Evolutionary conservation across 2,329 filamentous ascomycete genomes (phyloP).

Genomic region (Elsinoe fawcettii): DNA sequence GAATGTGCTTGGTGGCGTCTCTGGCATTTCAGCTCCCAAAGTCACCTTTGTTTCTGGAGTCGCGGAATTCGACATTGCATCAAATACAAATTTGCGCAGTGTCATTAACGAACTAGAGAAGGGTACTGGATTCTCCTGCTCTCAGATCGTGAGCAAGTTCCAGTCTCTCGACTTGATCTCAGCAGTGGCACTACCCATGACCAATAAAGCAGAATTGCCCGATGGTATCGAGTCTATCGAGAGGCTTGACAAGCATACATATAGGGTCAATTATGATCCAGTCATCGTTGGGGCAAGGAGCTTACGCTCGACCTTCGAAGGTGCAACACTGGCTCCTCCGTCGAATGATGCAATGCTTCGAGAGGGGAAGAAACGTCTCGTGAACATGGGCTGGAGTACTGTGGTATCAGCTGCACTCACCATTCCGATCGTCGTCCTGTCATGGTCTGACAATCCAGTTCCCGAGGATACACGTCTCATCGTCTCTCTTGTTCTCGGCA

Average conservation of each 20-base stretch:
- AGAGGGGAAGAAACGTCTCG: conserved; percentile 41
- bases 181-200: neutral
- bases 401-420: conserved; percentile 31
- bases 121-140: conserved; percentile 53
- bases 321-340: conserved; percentile 30
- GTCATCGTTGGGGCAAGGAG: neutral
- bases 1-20: conserved; percentile 44
- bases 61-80: conserved; percentile 58
- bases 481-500: conserved; percentile 50
- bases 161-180: neutral
- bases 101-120: conserved; percentile 46
- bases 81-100: conserved; percentile 25
- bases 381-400: conserved; percentile 38
- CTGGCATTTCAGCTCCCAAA: conserved; percentile 48
- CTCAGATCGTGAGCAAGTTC: neutral
- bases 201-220: neutral
- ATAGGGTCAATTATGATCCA: conserved; percentile 45
- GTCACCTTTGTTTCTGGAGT: conserved; percentile 57
- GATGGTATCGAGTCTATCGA: conserved; percentile 22
- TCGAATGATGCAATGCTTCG: conserved; percentile 42
- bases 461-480: conserved; percentile 30
- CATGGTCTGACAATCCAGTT: conserved; percentile 52
- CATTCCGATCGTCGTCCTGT: conserved; percentile 49
- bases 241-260: conserved; percentile 26
- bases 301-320: too few species aligned